phyloP scores from a whole-genome alignment of 2,329 filamentous ascomycete species.

The Aureobasidium subglaciale region DNA sequence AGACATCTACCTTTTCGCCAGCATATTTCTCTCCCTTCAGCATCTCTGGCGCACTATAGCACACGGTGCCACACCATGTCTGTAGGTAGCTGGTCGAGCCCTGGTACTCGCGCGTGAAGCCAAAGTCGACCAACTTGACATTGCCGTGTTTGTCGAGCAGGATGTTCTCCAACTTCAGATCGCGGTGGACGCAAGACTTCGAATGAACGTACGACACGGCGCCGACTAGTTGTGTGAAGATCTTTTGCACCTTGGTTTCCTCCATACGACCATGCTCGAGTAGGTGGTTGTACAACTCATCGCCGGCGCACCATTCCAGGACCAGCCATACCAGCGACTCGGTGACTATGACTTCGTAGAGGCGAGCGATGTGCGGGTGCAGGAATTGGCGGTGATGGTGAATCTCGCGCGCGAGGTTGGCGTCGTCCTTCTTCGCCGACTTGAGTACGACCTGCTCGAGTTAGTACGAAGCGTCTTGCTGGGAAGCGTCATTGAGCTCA shows the following conservation, averaged over 20 bases:
- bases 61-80: slow-evolving; percentile 95
- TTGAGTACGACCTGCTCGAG: slow-evolving; percentile 80
- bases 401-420: slow-evolving; percentile 93
- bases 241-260: slow-evolving; percentile 82
- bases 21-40: slow-evolving; percentile 97
- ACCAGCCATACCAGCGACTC: slow-evolving; percentile 93
- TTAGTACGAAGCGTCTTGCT: neutral
- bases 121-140: slow-evolving; percentile 96
- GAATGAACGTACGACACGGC: slow-evolving; percentile 92
- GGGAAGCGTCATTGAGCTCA: slow-evolving; percentile 33
- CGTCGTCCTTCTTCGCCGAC: slow-evolving; percentile 90
- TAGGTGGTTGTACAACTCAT: slow-evolving; percentile 95
- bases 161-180: slow-evolving; percentile 95
- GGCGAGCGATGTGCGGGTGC: slow-evolving; percentile 89
- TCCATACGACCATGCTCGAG: slow-evolving; percentile 78
- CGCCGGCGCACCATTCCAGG: slow-evolving; percentile 90
- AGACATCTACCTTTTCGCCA: slow-evolving; percentile 95
- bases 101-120: slow-evolving; percentile 95
- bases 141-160: slow-evolving; percentile 94
- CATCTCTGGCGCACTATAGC: slow-evolving; percentile 98
- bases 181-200: slow-evolving; percentile 91
- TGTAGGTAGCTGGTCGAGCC: slow-evolving; percentile 90
- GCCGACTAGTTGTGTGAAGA: slow-evolving; percentile 91
- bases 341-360: slow-evolving; percentile 98
- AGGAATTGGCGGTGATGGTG: slow-evolving; percentile 97